A percentile compares a stretch with the other conserved stretches of the same genome.
phyloP scores from a whole-genome alignment of 768 basidiomycete genomes.

The Boletus sp. region DNA sequence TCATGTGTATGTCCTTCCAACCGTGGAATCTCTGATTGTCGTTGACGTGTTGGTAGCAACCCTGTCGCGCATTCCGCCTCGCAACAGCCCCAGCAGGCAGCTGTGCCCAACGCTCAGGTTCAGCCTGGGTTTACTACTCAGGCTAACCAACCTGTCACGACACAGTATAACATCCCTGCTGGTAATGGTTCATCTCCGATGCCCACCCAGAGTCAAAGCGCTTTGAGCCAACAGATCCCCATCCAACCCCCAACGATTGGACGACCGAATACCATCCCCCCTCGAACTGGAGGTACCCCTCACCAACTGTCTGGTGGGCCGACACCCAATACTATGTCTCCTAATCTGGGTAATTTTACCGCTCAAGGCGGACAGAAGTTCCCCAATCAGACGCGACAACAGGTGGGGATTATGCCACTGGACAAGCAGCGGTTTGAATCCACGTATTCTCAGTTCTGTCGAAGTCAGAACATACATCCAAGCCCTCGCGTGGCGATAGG shows the following conservation, averaged over 20 bases:
- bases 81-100: constrained; percentile 18
- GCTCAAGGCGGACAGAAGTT: constrained; percentile 21
- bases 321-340: constrained; percentile 33
- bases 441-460: constrained; percentile 48
- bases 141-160: constrained; percentile 5
- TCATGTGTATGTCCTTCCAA: constrained; percentile 33
- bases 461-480: constrained; percentile 38
- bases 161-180: constrained; percentile 21
- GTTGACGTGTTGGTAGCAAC: constrained; percentile 19
- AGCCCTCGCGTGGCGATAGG: constrained; percentile 43
- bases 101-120: constrained; percentile 11
- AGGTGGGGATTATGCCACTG: constrained; percentile 33
- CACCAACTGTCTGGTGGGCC: constrained; percentile 33
- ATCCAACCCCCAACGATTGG: constrained; percentile 30
- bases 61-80: constrained; percentile 13
- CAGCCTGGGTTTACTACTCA: constrained; percentile 24
- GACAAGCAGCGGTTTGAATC: constrained; percentile 52
- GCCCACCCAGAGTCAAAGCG: constrained; percentile 17
- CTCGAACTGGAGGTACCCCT: constrained; percentile 38
- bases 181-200: constrained; percentile 18
- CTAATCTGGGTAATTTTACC: constrained; percentile 30
- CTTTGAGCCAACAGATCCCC: constrained; percentile 30
- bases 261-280: constrained; percentile 32
- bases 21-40: neutral
- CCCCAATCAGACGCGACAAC: constrained; percentile 16